Evolutionary conservation across 805 yeast species (phyloP).

Genomic region (Ogataea philodendri): DNA sequence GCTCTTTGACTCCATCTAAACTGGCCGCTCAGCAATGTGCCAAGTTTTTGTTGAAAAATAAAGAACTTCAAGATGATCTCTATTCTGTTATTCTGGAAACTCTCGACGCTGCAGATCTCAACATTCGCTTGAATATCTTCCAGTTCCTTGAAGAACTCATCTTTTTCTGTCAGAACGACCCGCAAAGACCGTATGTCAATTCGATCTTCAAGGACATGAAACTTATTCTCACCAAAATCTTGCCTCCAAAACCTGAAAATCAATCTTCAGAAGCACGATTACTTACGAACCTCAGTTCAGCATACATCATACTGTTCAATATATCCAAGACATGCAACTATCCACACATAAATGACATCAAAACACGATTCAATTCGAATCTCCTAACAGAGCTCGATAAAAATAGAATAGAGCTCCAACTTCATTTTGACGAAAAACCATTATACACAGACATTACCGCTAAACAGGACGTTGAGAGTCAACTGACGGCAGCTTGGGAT

Average conservation of each 20-base stretch:
- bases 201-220: conserved; percentile 35
- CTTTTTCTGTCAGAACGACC: conserved; percentile 32
- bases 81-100: conserved; percentile 66
- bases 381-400: conserved; percentile 39
- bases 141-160: conserved; percentile 68
- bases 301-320: conserved; percentile 26
- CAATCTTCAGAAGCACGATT: conserved; percentile 20
- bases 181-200: conserved; percentile 16
- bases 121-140: conserved; percentile 62
- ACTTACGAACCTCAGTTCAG: conserved; percentile 31
- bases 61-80: conserved; percentile 64
- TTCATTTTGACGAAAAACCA: conserved; percentile 34
- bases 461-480: conserved; percentile 1
- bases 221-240: conserved; percentile 33
- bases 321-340: conserved; percentile 26
- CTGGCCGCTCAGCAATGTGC: conserved; percentile 51
- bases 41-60: conserved; percentile 53
- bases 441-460: conserved; percentile 9
- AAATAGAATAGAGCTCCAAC: conserved; percentile 28
- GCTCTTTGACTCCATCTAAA: conserved; percentile 61
- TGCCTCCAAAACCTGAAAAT: conserved; percentile 31
- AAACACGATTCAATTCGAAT: conserved; percentile 32
- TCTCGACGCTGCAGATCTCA: conserved; percentile 51
- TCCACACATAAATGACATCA: conserved; percentile 22
- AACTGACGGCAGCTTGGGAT: conserved; percentile 40